A percentile compares a stretch with the other conserved stretches of the same genome.
These are phyloP conservation scores for Candida sojae DNA, from an alignment of 1,139 yeast genomes.

Conservation along the genomic window DNA sequence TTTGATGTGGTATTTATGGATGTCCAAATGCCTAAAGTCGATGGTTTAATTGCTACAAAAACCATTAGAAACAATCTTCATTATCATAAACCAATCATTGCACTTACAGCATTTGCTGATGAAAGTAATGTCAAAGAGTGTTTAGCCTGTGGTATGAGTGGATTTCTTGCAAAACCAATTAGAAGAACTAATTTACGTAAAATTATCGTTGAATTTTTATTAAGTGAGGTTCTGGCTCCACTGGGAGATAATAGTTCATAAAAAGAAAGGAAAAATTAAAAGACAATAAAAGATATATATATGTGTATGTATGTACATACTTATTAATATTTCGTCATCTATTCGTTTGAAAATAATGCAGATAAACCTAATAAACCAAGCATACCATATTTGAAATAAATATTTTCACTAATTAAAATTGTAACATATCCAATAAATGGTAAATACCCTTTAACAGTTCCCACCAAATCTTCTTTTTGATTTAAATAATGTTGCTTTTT, in stretches of 20 bases:
- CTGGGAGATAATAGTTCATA: not conserved
- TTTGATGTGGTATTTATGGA: constrained; percentile 91
- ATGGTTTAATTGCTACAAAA: constrained; percentile 82
- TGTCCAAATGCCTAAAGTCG: constrained; percentile 93
- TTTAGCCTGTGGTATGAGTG: constrained; percentile 81
- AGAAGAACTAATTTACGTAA: constrained; percentile 66
- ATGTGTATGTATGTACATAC: not conserved
- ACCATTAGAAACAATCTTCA: constrained; percentile 66
- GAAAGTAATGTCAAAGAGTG: constrained; percentile 81
- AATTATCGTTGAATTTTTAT: constrained; percentile 43
- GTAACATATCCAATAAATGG: constrained; percentile 95
- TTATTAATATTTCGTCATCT: not conserved
- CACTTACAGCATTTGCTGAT: constrained; percentile 93
- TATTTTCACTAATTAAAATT: constrained; percentile 87
- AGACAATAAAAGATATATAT: not conserved
- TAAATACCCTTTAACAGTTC: constrained; percentile 86
- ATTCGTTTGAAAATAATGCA: constrained; percentile 51
- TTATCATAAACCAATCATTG: constrained; percentile 79
- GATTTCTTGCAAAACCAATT: constrained; percentile 85
- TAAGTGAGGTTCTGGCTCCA: constrained; percentile 19
- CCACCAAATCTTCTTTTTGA: constrained; percentile 76
- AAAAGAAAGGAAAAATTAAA: not conserved
- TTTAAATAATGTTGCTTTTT: constrained; percentile 75
- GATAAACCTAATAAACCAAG: constrained; percentile 69
- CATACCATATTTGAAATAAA: constrained; percentile 69